phyloP scores from a whole-genome alignment of 163 green algal species.

The Chloromonas sp. region DNA sequence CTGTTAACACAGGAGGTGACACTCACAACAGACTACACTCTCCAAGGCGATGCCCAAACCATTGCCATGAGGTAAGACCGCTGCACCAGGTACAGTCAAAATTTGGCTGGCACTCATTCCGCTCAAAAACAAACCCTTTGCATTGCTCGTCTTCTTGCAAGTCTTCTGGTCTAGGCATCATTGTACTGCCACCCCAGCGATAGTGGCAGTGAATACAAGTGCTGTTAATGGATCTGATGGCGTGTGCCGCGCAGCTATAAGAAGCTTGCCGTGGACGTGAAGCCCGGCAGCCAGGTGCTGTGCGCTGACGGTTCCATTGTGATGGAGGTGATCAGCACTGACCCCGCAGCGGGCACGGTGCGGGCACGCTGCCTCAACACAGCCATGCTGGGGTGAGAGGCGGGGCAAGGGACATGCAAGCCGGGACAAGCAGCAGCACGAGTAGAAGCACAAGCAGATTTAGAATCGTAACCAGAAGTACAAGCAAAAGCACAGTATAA shows the following conservation, averaged over 20 bases:
- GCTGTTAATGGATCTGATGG: too few relatives aligned
- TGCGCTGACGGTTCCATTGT: conserved; percentile 92
- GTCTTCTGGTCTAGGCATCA: too few relatives aligned
- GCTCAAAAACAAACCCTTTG: too few relatives aligned
- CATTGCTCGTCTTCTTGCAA: too few relatives aligned
- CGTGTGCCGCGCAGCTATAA: conserved; percentile 60
- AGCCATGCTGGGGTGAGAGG: conserved; percentile 74
- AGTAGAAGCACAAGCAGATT: too few relatives aligned
- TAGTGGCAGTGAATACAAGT: too few relatives aligned
- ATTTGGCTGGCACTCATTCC: too few relatives aligned
- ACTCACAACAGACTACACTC: conserved; percentile 92
- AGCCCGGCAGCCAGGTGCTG: conserved; percentile 83
- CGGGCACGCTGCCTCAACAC: conserved; percentile 77
- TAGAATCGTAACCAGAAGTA: too few relatives aligned
- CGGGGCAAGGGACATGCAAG: too few relatives aligned
- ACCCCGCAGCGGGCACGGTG: conserved; percentile 75
- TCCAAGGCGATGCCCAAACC: conserved; percentile 66
- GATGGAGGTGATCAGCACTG: conserved; percentile 77
- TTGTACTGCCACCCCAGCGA: too few relatives aligned
- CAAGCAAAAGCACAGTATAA: too few relatives aligned
- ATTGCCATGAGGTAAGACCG: conserved; percentile 75
- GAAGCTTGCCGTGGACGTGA: conserved; percentile 78
- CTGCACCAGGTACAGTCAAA: too few relatives aligned
- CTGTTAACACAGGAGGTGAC: conserved; percentile 68
- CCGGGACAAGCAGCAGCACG: not conserved